Percentiles rank a stretch among this genome's conserved stretches.
phyloP scores from a whole-genome alignment of 169 alveolate genomes.

The Plasmodium knowlesi region DNA sequence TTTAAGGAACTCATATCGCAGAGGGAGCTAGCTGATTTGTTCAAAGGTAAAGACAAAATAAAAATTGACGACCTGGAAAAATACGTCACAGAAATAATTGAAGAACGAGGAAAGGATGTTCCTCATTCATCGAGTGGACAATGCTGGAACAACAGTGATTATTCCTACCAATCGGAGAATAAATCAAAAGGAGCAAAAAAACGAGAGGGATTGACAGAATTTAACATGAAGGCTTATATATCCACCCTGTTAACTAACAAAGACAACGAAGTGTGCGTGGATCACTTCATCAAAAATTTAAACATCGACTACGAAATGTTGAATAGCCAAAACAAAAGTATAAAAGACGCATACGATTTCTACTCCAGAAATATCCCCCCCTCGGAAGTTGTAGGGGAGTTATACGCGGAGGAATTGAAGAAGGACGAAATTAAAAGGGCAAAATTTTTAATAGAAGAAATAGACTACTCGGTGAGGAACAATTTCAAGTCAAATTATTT shows the following conservation, averaged over 20 bases:
- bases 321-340: conserved; percentile 9
- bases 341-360: conserved; percentile 72
- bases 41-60: conserved; percentile 58
- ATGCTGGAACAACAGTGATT: background rate
- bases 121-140: background rate
- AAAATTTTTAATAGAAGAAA: conserved; percentile 66
- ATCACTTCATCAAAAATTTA: conserved; percentile 43
- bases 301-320: conserved; percentile 30
- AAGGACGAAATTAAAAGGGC: conserved; percentile 61
- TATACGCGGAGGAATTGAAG: conserved; percentile 25
- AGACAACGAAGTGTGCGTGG: conserved; percentile 32
- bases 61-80: conserved; percentile 47
- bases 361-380: conserved; percentile 64
- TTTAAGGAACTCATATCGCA: conserved; percentile 56
- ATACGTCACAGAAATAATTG: conserved; percentile 6
- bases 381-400: conserved; percentile 10
- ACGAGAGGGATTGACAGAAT: conserved; percentile 42
- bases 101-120: background rate
- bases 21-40: conserved; percentile 23
- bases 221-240: conserved; percentile 62
- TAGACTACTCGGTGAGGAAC: conserved; percentile 64
- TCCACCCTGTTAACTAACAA: conserved; percentile 59
- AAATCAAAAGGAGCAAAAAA: background rate
- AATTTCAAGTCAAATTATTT: conserved; percentile 42
- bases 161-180: background rate